phyloP scores from a whole-genome alignment of 345 rosid genomes.

The Aquilaria sinensis region DNA sequence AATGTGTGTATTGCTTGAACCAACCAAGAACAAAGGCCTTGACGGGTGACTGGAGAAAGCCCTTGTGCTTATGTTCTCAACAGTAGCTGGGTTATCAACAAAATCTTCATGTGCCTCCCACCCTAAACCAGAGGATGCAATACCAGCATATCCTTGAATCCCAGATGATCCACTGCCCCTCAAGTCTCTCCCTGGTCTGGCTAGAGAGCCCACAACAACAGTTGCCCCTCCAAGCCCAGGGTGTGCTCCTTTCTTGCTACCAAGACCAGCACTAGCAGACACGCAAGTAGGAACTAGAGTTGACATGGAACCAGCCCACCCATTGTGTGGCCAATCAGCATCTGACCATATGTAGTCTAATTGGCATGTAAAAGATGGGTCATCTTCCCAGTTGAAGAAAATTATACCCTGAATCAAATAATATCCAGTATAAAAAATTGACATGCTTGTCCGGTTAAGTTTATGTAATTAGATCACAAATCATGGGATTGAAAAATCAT shows the following conservation, averaged over 20 bases:
- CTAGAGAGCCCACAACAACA: conserved; percentile 40
- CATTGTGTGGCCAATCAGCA: conserved; percentile 86
- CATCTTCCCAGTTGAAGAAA: conserved; percentile 63
- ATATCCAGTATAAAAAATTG: conserved; percentile 14
- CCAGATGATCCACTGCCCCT: conserved; percentile 54
- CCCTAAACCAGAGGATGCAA: conserved; percentile 68
- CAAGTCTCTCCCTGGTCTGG: conserved; percentile 43
- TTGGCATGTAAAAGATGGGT: conserved; percentile 26
- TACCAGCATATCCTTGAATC: conserved; percentile 55
- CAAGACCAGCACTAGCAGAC: conserved; percentile 73
- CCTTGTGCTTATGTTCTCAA: conserved; percentile 60
- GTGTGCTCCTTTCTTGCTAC: conserved; percentile 64
- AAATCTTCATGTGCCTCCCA: conserved; percentile 74
- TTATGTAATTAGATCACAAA: not conserved
- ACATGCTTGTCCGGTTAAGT: too few relatives aligned
- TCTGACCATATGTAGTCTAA: conserved; percentile 61
- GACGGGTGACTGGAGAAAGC: conserved; percentile 89
- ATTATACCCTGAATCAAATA: conserved; percentile 59
- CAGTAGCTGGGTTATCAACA: conserved; percentile 66
- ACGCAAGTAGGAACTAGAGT: conserved; percentile 66
- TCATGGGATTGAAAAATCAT: not conserved
- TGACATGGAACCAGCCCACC: conserved; percentile 83
- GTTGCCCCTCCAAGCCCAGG: conserved; percentile 78
- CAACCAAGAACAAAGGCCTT: conserved; percentile 87
- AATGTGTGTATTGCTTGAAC: conserved; percentile 84